phyloP scores from a whole-genome alignment of 768 basidiomycete species.

The Naematelia encephala region DNA sequence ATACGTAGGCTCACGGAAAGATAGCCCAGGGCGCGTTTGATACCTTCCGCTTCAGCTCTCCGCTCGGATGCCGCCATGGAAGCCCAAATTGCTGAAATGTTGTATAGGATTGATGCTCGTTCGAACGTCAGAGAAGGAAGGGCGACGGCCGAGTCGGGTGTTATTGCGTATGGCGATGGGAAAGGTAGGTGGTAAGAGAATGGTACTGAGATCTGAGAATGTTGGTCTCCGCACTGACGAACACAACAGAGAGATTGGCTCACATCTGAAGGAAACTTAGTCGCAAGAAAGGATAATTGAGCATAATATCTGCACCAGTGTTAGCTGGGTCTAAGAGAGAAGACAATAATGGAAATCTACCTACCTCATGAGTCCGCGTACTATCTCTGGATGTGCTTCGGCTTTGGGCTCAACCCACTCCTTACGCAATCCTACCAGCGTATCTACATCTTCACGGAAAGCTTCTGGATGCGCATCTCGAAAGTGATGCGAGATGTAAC shows the following conservation, averaged over 20 bases:
- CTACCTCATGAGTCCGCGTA: slow-evolving; percentile 58
- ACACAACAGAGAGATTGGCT: slow-evolving; percentile 16
- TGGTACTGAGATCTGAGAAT: slow-evolving; percentile 41
- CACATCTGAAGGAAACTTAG: slow-evolving; percentile 79
- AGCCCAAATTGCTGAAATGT: slow-evolving; percentile 80
- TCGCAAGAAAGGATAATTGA: slow-evolving; percentile 75
- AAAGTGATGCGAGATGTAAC: slow-evolving; percentile 64
- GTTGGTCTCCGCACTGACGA: background rate
- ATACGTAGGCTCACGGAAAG: slow-evolving; percentile 25
- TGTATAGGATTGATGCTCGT: slow-evolving; percentile 72
- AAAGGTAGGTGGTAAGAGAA: slow-evolving; percentile 71
- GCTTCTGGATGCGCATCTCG: slow-evolving; percentile 76
- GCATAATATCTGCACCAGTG: slow-evolving; percentile 72
- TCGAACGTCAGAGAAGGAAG: slow-evolving; percentile 78
- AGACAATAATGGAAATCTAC: slow-evolving; percentile 38
- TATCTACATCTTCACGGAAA: slow-evolving; percentile 70
- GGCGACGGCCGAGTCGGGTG: slow-evolving; percentile 58
- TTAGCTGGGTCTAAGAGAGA: background rate
- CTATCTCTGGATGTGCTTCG: slow-evolving; percentile 51
- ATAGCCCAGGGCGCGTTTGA: slow-evolving; percentile 67
- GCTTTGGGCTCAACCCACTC: slow-evolving; percentile 61
- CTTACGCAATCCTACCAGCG: slow-evolving; percentile 67
- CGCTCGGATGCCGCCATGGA: slow-evolving; percentile 62
- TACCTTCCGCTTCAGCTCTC: slow-evolving; percentile 61
- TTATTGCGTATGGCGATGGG: slow-evolving; percentile 52